Base-by-base conservation (phyloP, 202 grass and related monocot genomes). In the Miscanthus sacchariflorus region DNA sequence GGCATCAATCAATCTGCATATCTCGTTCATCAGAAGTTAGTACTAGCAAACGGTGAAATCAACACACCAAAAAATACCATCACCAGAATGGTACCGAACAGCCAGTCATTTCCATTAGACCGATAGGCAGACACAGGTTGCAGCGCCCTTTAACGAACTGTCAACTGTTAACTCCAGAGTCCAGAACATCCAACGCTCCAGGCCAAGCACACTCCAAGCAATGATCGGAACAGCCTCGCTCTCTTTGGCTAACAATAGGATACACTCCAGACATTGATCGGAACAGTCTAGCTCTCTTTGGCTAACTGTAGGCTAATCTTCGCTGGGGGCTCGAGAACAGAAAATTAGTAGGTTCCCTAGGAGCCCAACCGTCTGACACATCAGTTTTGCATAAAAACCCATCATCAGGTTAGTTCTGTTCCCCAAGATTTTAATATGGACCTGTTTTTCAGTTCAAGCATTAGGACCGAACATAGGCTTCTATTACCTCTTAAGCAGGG, bases 1-100 rank as follows among this genome's bases (percentile, higher is more conserved):
- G 25, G 27, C 78, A 25, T 12, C 61, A 45, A 52, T 66, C 9
- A 56, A 88, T 77, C 86, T 82, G 79, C 79, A 88, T 28, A 68
- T 42, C 72, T 88, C 36, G 30, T 76, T 74, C 59, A 63, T 28
- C 44, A 81, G 42, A 88, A 45, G 61, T 82, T 52, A 76, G 79
- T 82, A 70, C 61, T 45, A 21, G 45, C 19, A 43, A 58, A 21
- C 61, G 33, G 23, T n/a, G 58, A 74, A 87, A 82, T 27, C 25
- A 82, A 42, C 21, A 28, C 5, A 15, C 2, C 23, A 8, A 2
- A 2, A 46, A 27, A 56, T 21, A 79, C 50, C 67, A 70, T 18
- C 42, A 21, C 18, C 76, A 61, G 12, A 46, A 67, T 30, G 12
- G 6, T 9, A 21, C 19, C 18, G 24, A 67, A 67, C 8, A 40